Evolutionary conservation across 306 rosid species (phyloP).

Genomic region (Rosa persica): DNA sequence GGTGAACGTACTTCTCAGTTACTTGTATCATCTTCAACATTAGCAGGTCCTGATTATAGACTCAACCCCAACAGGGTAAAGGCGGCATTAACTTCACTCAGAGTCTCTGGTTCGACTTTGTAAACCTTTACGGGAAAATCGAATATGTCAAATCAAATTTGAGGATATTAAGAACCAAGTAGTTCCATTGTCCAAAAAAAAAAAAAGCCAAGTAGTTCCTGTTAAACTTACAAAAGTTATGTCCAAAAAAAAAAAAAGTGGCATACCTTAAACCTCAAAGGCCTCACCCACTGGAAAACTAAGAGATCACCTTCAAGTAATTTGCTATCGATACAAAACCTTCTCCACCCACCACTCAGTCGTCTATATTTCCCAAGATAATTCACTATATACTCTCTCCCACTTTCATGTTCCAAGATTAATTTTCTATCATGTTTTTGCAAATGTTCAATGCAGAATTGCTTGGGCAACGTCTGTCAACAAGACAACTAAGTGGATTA

Average conservation of each 20-base stretch:
- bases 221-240: neutral
- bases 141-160: neutral
- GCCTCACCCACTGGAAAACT: neutral
- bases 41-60: neutral
- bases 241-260: too few species aligned
- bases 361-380: constrained; percentile 4
- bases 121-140: constrained; percentile 31
- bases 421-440: constrained; percentile 11
- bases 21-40: constrained; percentile 32
- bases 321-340: neutral
- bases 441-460: constrained; percentile 19
- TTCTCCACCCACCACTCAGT: constrained; percentile 31
- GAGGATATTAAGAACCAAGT: neutral
- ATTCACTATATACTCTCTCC: constrained; percentile 4
- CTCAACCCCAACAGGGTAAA: constrained; percentile 29
- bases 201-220: neutral
- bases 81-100: constrained; percentile 36
- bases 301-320: neutral
- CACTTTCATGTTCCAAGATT: constrained; percentile 27
- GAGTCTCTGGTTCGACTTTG: constrained; percentile 30
- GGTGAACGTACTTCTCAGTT: constrained; percentile 8
- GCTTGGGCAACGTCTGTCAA: constrained; percentile 29
- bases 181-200: too few species aligned
- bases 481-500: neutral
- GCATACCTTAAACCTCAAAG: neutral